Percentiles rank a stretch among this genome's conserved stretches.
phyloP scores from a whole-genome alignment of 257 asterid genomes.

The Solanum etuberosum region DNA sequence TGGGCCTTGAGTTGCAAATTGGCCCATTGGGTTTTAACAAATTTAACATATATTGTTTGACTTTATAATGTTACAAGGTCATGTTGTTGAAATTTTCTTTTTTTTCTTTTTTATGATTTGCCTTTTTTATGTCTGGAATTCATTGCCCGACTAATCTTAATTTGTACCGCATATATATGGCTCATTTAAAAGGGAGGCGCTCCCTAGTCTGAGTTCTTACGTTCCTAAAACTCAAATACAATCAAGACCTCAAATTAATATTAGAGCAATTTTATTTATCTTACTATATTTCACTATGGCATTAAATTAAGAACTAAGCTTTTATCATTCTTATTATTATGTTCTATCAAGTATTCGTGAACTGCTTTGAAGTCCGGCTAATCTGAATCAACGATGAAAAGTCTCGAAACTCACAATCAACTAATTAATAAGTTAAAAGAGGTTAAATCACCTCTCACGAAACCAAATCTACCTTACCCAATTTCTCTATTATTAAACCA shows the following conservation, averaged over 20 bases:
- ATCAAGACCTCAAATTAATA: neutral
- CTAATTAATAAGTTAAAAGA: neutral
- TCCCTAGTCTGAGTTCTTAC: neutral
- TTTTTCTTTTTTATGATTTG: no score
- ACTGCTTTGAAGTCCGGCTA: fast-evolving
- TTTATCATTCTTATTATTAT: neutral
- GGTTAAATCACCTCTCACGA: neutral
- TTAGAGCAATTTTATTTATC: neutral
- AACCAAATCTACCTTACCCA: neutral
- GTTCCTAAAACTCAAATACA: neutral
- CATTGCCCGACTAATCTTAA: neutral
- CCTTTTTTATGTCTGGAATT: neutral
- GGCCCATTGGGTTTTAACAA: neutral
- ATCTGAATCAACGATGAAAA: neutral
- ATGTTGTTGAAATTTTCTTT: no score
- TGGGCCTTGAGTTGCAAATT: neutral
- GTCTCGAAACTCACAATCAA: neutral
- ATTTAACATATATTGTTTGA: no score
- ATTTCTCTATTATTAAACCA: neutral
- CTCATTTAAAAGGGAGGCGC: neutral
- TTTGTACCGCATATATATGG: neutral
- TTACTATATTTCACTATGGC: no score
- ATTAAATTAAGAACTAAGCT: neutral
- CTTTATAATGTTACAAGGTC: no score
- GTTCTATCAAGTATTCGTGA: fast-evolving